Conservation (phyloP, 768 basidiomycete genomes). For the Megacollybia marginata region DNA sequence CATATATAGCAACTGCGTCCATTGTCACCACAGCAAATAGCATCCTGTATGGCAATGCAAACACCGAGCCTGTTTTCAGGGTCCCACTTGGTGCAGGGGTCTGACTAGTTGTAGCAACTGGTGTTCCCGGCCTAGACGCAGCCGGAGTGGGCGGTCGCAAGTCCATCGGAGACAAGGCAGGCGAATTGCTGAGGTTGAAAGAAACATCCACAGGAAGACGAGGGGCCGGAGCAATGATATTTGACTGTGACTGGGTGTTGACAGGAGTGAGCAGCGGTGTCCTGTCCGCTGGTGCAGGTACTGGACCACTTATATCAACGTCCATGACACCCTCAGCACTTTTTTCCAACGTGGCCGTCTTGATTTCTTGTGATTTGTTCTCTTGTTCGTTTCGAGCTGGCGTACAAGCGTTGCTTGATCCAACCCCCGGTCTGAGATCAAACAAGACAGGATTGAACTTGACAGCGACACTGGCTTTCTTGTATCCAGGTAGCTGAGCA, state of each 20-base stretch:
- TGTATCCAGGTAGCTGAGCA: conserved; percentile 93
- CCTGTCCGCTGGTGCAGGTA: conserved; percentile 10
- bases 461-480: conserved; percentile 92
- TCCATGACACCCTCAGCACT: conserved; percentile 54
- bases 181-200: conserved; percentile 35
- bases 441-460: conserved; percentile 91
- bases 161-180: conserved; percentile 49
- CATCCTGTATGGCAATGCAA: conserved; percentile 90
- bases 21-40: conserved; percentile 93
- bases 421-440: conserved; percentile 67
- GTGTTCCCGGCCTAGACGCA: conserved; percentile 47
- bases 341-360: conserved; percentile 58
- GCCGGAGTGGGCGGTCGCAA: conserved; percentile 56
- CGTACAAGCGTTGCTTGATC: conserved; percentile 24
- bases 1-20: conserved; percentile 92
- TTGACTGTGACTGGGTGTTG: conserved; percentile 2
- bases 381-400: conserved; percentile 17
- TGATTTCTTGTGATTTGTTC: conserved; percentile 23
- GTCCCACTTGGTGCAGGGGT: conserved; percentile 4
- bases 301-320: conserved; percentile 51
- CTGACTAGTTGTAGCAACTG: conserved; percentile 24
- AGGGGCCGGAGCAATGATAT: conserved; percentile 43
- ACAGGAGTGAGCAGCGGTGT: conserved; percentile 12
- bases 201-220: conserved; percentile 22
- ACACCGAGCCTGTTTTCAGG: conserved; percentile 52